phyloP scores from a whole-genome alignment of 306 rosid genomes.

The Datisca glomerata region DNA sequence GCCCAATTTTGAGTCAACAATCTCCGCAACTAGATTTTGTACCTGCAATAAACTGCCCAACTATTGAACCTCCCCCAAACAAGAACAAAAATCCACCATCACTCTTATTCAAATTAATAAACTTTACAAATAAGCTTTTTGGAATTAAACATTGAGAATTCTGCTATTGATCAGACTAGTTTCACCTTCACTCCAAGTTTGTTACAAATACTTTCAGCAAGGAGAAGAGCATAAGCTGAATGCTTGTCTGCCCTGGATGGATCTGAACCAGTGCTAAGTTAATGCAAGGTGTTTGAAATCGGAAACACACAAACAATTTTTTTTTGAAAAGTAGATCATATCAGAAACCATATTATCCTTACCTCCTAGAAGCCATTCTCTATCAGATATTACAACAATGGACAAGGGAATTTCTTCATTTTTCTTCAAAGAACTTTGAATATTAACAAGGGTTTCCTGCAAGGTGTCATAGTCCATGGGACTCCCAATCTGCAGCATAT shows the following conservation, averaged over 20 bases:
- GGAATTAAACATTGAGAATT: background rate
- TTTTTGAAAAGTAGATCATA: too few species aligned
- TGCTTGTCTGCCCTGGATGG: conserved; percentile 75
- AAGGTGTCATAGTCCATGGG: conserved; percentile 79
- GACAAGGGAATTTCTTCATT: conserved; percentile 50
- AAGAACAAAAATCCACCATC: background rate
- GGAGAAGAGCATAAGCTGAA: conserved; percentile 75
- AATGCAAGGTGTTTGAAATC: too few species aligned
- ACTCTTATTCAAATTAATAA: conserved; percentile 9
- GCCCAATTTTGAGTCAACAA: conserved; percentile 78
- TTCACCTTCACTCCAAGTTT: conserved; percentile 72
- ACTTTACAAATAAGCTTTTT: background rate
- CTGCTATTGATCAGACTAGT: background rate
- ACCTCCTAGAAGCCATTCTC: conserved; percentile 93
- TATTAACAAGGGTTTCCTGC: conserved; percentile 51
- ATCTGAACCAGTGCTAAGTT: conserved; percentile 45
- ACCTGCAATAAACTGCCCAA: conserved; percentile 42
- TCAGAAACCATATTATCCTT: conserved; percentile 6
- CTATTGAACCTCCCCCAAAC: conserved; percentile 8
- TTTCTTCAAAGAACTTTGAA: conserved; percentile 42
- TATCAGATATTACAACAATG: conserved; percentile 65
- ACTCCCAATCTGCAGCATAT: conserved; percentile 55
- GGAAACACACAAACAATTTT: too few species aligned
- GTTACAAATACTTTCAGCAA: conserved; percentile 75
- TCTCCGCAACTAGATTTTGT: conserved; percentile 85